phyloP scores from a whole-genome alignment of 2,329 filamentous ascomycete species.

The Xylariaceae sp. region DNA sequence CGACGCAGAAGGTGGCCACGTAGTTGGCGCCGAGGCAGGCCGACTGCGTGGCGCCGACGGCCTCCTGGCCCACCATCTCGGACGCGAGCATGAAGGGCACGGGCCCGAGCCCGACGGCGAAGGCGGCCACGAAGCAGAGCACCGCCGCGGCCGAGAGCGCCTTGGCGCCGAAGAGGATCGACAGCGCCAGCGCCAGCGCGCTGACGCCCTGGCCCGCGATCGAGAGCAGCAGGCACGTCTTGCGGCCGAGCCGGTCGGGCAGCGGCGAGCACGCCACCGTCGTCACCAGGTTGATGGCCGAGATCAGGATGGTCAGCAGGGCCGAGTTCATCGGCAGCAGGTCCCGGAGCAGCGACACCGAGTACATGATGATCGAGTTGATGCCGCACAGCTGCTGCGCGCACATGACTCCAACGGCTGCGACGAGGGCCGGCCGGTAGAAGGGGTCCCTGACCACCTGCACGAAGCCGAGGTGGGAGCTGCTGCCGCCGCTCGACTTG shows the following conservation, averaged over 20 bases:
- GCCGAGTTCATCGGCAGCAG: conserved; percentile 76
- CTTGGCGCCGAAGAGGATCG: conserved; percentile 66
- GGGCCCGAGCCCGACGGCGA: conserved; percentile 83
- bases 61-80: conserved; percentile 83
- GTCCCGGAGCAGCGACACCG: conserved; percentile 76
- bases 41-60: conserved; percentile 84
- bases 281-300: conserved; percentile 74
- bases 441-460: conserved; percentile 59
- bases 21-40: conserved; percentile 85
- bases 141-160: conserved; percentile 74
- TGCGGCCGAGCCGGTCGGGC: conserved; percentile 81
- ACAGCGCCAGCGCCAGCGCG: conserved; percentile 69
- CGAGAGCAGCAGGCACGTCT: conserved; percentile 73
- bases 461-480: conserved; percentile 49
- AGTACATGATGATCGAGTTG: conserved; percentile 98
- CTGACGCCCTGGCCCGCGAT: conserved; percentile 78
- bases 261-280: conserved; percentile 77
- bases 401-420: conserved; percentile 84
- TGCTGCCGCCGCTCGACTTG: conserved; percentile 16
- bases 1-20: conserved; percentile 82
- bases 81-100: conserved; percentile 92
- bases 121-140: conserved; percentile 79
- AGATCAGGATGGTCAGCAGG: conserved; percentile 80
- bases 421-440: conserved; percentile 67
- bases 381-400: conserved; percentile 90